phyloP scores from a whole-genome alignment of 441 rosid species.

The Adansonia grandidieri region DNA sequence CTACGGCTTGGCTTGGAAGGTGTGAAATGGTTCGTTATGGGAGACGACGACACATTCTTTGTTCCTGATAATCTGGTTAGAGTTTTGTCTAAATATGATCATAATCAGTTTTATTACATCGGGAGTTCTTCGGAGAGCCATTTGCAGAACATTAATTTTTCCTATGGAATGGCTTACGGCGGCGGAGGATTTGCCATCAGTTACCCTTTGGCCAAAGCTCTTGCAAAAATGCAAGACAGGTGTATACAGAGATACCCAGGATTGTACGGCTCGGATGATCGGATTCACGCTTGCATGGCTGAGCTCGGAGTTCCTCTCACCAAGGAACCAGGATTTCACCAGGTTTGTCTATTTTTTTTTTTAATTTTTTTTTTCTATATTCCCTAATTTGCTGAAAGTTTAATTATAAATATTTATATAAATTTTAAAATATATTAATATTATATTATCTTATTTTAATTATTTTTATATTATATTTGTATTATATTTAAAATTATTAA shows the following conservation, averaged over 20 bases:
- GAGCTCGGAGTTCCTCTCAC: constrained; percentile 79
- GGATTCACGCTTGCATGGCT: constrained; percentile 73
- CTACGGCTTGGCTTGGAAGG: constrained; percentile 47
- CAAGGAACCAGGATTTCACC: constrained; percentile 64
- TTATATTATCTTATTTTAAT: too few relatives aligned
- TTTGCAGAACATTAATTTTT: constrained; percentile 59
- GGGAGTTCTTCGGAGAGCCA: constrained; percentile 74
- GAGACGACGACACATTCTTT: constrained; percentile 74
- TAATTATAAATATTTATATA: background rate
- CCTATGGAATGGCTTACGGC: constrained; percentile 71
- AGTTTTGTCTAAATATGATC: constrained; percentile 60
- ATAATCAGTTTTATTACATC: constrained; percentile 57
- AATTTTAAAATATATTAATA: too few relatives aligned
- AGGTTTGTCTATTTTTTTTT: constrained; percentile 38
- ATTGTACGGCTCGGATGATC: constrained; percentile 69
- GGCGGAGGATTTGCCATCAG: constrained; percentile 80
- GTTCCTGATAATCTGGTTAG: constrained; percentile 56
- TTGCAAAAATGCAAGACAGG: constrained; percentile 56
- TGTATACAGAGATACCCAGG: constrained; percentile 56
- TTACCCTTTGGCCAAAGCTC: constrained; percentile 56
- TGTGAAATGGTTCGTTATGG: constrained; percentile 79
- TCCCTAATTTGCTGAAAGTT: background rate
- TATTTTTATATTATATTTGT: too few relatives aligned
- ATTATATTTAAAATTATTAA: too few relatives aligned
- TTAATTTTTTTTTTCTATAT: background rate